Conservation (phyloP, 495 filamentous ascomycete genomes). For the Lasiosphaeria miniovina region DNA sequence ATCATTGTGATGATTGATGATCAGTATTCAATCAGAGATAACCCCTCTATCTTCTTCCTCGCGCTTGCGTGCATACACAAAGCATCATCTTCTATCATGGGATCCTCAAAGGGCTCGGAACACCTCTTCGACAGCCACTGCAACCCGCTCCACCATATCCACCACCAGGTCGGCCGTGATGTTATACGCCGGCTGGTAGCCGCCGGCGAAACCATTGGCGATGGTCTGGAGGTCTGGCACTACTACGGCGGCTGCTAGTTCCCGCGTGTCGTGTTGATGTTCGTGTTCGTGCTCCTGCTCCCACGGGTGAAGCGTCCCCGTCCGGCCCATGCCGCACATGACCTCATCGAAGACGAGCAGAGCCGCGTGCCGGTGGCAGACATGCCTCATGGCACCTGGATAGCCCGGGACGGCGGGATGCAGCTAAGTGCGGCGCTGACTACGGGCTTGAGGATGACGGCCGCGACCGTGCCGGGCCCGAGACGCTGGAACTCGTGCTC, state of each 20-base stretch:
- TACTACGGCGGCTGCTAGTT: no score
- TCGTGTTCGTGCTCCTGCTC: slow-evolving; percentile 40
- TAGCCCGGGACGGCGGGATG: slow-evolving; percentile 62
- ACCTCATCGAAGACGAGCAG: slow-evolving; percentile 73
- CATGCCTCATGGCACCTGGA: slow-evolving; percentile 55
- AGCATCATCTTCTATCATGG: neutral
- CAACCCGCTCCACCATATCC: slow-evolving; percentile 20
- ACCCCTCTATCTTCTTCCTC: neutral
- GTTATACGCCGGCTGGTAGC: slow-evolving; percentile 34
- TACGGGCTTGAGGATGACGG: slow-evolving; percentile 66
- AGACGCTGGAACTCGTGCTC: slow-evolving; percentile 63
- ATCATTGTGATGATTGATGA: no score
- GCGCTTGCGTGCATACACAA: neutral
- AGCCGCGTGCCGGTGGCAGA: slow-evolving; percentile 64
- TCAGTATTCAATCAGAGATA: neutral
- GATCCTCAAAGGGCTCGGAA: slow-evolving; percentile 1
- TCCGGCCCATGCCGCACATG: slow-evolving; percentile 71
- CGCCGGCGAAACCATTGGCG: slow-evolving; percentile 62
- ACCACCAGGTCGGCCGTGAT: slow-evolving; percentile 12
- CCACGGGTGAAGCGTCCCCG: slow-evolving; percentile 61
- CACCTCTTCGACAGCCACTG: slow-evolving; percentile 17
- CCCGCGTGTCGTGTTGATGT: no score
- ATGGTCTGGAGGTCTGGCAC: slow-evolving; percentile 65
- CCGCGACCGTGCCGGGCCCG: slow-evolving; percentile 61
- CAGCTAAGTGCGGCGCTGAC: slow-evolving; percentile 60